These are phyloP conservation scores for Nothophoma quercina DNA, from an alignment of 2,329 filamentous ascomycete genomes.

Conservation along the genomic window DNA sequence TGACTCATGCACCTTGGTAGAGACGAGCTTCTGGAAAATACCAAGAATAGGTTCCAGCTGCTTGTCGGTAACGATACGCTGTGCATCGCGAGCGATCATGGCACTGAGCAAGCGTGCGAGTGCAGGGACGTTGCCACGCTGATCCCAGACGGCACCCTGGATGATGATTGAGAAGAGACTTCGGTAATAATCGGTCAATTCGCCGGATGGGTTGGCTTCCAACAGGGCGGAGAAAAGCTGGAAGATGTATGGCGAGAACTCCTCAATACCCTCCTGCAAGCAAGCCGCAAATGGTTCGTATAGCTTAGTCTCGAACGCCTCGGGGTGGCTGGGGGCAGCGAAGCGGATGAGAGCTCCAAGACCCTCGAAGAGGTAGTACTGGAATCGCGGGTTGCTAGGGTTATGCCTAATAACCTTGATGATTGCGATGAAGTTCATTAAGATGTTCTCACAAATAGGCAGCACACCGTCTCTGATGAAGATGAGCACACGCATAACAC, in stretches of 20 bases:
- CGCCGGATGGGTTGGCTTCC: constrained; percentile 81
- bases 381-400: constrained; percentile 96
- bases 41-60: constrained; percentile 89
- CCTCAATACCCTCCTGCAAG: constrained; percentile 82
- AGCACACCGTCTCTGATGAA: constrained; percentile 86
- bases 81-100: constrained; percentile 79
- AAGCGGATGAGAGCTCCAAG: constrained; percentile 86
- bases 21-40: constrained; percentile 91
- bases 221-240: constrained; percentile 91
- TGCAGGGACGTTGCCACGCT: constrained; percentile 89
- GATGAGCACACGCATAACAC: constrained; percentile 95
- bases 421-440: constrained; percentile 85
- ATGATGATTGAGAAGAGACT: constrained; percentile 80
- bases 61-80: constrained; percentile 76
- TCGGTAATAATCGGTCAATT: constrained; percentile 82
- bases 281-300: constrained; percentile 85
- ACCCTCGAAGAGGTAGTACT: constrained; percentile 98
- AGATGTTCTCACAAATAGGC: constrained; percentile 76
- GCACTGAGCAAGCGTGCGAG: constrained; percentile 84
- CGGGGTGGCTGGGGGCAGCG: constrained; percentile 72
- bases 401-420: constrained; percentile 92
- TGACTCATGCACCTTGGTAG: constrained; percentile 81
- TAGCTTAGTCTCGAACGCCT: constrained; percentile 78
- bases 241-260: constrained; percentile 97
- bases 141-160: constrained; percentile 86